These are phyloP conservation scores for Geotrichum cucujoidarum DNA, from an alignment of 1,139 yeast species.

Conservation along the genomic window DNA sequence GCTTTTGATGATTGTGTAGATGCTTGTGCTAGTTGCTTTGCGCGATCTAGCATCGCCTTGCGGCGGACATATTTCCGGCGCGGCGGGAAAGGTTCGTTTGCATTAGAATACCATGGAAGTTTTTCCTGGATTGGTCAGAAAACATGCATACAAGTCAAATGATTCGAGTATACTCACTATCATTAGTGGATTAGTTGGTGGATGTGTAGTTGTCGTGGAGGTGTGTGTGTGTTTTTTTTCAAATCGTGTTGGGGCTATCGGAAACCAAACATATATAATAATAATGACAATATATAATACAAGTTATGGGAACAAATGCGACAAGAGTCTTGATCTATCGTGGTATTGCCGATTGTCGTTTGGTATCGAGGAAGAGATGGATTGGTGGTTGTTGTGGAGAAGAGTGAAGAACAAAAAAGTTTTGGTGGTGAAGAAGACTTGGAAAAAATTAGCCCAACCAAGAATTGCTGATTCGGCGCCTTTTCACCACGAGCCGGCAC, in stretches of 20 bases:
- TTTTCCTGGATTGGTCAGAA: neutral
- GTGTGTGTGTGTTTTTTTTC: neutral
- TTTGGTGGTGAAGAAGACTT: slow-evolving; percentile 10
- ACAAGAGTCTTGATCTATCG: neutral
- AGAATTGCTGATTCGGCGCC: slow-evolving; percentile 9
- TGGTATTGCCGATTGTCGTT: neutral
- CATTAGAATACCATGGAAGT: slow-evolving; percentile 18
- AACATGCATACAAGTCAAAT: neutral
- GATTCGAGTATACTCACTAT: neutral
- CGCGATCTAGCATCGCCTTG: slow-evolving; percentile 13
- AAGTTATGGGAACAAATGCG: slow-evolving; percentile 2
- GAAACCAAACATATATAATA: slow-evolving; percentile 2
- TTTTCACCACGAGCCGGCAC: slow-evolving; percentile 13
- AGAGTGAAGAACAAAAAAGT: neutral
- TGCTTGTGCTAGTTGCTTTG: slow-evolving; percentile 1
- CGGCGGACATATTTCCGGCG: slow-evolving; percentile 16
- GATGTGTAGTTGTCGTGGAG: neutral
- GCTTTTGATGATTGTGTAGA: slow-evolving; percentile 3
- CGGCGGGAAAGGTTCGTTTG: slow-evolving; percentile 15
- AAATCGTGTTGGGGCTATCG: neutral
- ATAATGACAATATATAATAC: slow-evolving; percentile 3
- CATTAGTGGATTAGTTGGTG: slow-evolving; percentile 5
- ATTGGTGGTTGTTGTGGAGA: neutral
- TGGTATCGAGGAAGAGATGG: neutral
- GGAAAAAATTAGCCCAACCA: neutral